Percentiles rank a stretch among this genome's conserved stretches.
Evolutionary conservation across 345 rosid genomes (phyloP).

Genomic region (Brassica nigra): DNA sequence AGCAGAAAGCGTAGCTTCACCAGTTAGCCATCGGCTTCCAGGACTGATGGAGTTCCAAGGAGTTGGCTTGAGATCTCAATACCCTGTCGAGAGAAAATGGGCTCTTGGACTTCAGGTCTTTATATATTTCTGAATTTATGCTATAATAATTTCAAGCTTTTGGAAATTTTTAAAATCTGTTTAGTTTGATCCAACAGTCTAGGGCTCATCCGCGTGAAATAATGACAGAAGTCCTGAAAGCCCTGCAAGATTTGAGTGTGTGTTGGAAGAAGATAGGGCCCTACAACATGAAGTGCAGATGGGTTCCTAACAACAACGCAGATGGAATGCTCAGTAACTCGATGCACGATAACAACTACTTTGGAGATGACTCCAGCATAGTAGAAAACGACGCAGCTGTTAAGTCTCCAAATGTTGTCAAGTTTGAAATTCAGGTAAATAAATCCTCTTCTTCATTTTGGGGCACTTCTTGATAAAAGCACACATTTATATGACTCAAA

Average conservation of each 20-base stretch:
- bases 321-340: constrained; percentile 70
- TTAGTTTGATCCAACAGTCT: constrained; percentile 50
- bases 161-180: not conserved
- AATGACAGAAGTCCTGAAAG: constrained; percentile 84
- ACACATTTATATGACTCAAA: not conserved
- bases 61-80: constrained; percentile 60
- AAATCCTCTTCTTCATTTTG: constrained; percentile 1
- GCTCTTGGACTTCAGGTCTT: constrained; percentile 94
- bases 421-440: constrained; percentile 49
- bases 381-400: constrained; percentile 54
- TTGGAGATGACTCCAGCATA: constrained; percentile 72
- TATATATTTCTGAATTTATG: not conserved
- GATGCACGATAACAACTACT: constrained; percentile 53
- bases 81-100: constrained; percentile 76
- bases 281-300: constrained; percentile 94
- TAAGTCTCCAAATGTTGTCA: constrained; percentile 63
- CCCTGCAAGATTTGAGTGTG: constrained; percentile 81
- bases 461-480: not conserved
- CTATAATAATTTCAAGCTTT: not conserved
- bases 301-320: constrained; percentile 55
- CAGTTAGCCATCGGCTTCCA: constrained; percentile 60
- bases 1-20: constrained; percentile 58
- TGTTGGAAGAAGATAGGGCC: constrained; percentile 97
- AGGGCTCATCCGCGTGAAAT: constrained; percentile 89
- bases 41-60: constrained; percentile 79